These are phyloP conservation scores for Penicillium psychrosexuale DNA, from an alignment of 2,329 filamentous ascomycete genomes.

Conservation along the genomic window DNA sequence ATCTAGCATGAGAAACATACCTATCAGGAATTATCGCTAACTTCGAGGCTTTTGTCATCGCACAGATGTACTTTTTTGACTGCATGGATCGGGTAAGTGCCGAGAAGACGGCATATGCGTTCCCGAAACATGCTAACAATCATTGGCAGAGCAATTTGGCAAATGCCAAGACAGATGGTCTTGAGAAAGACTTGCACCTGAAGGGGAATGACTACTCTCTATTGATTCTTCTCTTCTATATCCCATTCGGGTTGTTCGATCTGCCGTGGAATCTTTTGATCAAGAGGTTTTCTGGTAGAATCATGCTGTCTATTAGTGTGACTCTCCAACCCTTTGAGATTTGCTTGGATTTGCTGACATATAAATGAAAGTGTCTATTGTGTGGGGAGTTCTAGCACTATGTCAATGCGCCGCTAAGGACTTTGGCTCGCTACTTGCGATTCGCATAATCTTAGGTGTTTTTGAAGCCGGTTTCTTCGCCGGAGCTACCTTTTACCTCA, in stretches of 20 bases:
- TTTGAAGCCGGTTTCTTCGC: slow-evolving; percentile 56
- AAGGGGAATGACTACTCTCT: slow-evolving; percentile 37
- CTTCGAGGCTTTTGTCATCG: background rate
- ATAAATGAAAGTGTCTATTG: slow-evolving; percentile 25
- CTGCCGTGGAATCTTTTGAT: slow-evolving; percentile 45
- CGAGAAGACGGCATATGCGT: background rate
- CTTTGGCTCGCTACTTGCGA: slow-evolving; percentile 50
- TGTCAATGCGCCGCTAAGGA: slow-evolving; percentile 52
- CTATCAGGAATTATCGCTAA: background rate
- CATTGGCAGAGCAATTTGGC: slow-evolving; percentile 42
- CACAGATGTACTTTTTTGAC: slow-evolving; percentile 41
- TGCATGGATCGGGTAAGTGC: slow-evolving; percentile 29
- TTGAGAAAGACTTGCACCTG: slow-evolving; percentile 40
- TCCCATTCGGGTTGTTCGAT: slow-evolving; percentile 51
- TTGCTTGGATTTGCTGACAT: slow-evolving; percentile 26
- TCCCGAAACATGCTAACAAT: slow-evolving; percentile 17
- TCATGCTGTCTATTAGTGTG: slow-evolving; percentile 38
- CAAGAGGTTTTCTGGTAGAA: slow-evolving; percentile 43
- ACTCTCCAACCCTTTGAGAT: background rate
- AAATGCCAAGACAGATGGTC: slow-evolving; percentile 49
- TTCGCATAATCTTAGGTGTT: slow-evolving; percentile 44
- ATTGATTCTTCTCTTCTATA: slow-evolving; percentile 49
- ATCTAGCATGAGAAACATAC: rapidly evolving
- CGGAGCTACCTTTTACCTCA: slow-evolving; percentile 54
- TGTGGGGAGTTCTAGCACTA: slow-evolving; percentile 29